Evolutionary conservation across 129 eudicot genomes (phyloP).

Genomic region (Ambrosia artemisiifolia): DNA sequence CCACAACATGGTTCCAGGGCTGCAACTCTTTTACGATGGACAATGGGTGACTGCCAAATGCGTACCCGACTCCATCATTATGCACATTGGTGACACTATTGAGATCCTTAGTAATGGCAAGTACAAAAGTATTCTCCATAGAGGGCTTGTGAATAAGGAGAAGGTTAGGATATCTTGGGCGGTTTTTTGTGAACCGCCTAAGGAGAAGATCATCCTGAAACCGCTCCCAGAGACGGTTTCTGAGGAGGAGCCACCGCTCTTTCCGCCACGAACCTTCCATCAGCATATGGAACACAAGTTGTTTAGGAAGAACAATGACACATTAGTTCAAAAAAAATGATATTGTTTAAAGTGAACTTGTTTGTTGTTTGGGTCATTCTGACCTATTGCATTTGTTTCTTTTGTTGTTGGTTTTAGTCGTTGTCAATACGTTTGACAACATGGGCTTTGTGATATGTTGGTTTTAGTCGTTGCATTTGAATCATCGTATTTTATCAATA

Average conservation of each 20-base stretch:
- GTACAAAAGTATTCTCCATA: conserved; percentile 89
- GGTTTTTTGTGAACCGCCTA: conserved; percentile 89
- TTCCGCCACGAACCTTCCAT: conserved; percentile 77
- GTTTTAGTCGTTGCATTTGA: too few species aligned
- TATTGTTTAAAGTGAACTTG: background rate
- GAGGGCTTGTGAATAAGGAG: conserved; percentile 91
- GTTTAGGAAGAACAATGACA: conserved; percentile 53
- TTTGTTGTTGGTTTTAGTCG: background rate
- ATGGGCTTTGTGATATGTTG: background rate
- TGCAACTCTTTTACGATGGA: conserved; percentile 65
- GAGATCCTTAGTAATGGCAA: conserved; percentile 91
- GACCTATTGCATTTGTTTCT: background rate
- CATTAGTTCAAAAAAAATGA: conserved; percentile 19
- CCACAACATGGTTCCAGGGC: conserved; percentile 97
- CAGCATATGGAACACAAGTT: conserved; percentile 81
- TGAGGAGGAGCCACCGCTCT: conserved; percentile 64
- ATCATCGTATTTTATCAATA: background rate
- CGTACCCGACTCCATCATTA: conserved; percentile 78
- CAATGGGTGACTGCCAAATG: conserved; percentile 90
- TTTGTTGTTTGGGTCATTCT: background rate
- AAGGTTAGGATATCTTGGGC: conserved; percentile 97
- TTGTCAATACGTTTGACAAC: background rate
- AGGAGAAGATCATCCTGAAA: conserved; percentile 76
- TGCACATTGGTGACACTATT: conserved; percentile 89
- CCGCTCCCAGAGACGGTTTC: conserved; percentile 78